phyloP scores from a whole-genome alignment of 495 filamentous ascomycete genomes.

The Aspergillus heteromorphus region DNA sequence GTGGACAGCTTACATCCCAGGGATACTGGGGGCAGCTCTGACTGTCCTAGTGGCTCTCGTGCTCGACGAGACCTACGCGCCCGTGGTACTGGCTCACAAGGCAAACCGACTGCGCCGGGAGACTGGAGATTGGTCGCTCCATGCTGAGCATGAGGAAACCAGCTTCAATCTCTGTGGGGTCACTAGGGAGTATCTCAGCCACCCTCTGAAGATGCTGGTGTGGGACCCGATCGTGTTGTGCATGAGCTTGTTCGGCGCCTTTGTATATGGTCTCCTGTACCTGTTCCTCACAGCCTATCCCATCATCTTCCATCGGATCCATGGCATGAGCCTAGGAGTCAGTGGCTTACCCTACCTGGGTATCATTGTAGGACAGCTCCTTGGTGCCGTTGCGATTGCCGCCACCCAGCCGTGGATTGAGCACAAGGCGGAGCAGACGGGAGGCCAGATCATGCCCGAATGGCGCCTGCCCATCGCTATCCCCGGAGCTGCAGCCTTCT shows the following conservation, averaged over 20 bases:
- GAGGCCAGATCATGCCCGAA: constrained; percentile 48
- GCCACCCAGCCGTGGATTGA: not conserved
- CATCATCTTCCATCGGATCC: constrained; percentile 44
- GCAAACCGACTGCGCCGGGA: constrained; percentile 73
- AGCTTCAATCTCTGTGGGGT: constrained; percentile 72
- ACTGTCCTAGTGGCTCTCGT: constrained; percentile 68
- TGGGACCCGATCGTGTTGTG: constrained; percentile 72
- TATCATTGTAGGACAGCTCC: constrained; percentile 48
- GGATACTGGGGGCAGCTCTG: constrained; percentile 73
- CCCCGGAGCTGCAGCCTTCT: constrained; percentile 42
- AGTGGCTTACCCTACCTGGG: constrained; percentile 54
- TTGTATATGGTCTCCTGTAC: constrained; percentile 58
- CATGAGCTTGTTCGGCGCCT: constrained; percentile 54
- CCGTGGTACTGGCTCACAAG: constrained; percentile 72
- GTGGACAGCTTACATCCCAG: constrained; percentile 74
- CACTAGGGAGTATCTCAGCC: constrained; percentile 28
- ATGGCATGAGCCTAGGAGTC: constrained; percentile 45
- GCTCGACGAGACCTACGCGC: constrained; percentile 80
- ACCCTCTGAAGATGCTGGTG: constrained; percentile 55
- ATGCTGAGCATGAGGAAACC: constrained; percentile 91
- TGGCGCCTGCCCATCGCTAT: constrained; percentile 49
- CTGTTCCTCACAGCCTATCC: constrained; percentile 57
- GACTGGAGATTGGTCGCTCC: constrained; percentile 90
- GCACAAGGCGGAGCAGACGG: constrained; percentile 26
- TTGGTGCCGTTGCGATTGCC: constrained; percentile 38